These are phyloP conservation scores for Aspergillus sclerotialis DNA, from an alignment of 2,329 filamentous ascomycete species.

Conservation along the genomic window DNA sequence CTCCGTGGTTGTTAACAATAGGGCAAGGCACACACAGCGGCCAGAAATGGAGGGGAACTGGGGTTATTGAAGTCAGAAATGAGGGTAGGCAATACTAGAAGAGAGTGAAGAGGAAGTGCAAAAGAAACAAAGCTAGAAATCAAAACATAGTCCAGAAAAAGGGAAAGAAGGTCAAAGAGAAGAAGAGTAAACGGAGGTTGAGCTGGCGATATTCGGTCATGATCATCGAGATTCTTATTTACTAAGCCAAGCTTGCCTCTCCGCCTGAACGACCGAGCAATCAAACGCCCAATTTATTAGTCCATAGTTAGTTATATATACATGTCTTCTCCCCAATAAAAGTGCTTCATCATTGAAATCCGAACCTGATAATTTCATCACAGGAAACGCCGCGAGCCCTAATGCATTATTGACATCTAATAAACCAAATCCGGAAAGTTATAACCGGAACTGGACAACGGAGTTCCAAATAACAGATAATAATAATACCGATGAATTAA, in stretches of 20 bases:
- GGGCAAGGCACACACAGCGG: too few relatives aligned
- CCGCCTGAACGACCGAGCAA: slow-evolving; percentile 1
- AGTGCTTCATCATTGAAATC: too few relatives aligned
- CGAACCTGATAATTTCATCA: too few relatives aligned
- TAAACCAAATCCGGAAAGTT: slow-evolving; percentile 4
- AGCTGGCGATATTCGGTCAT: slow-evolving; percentile 20
- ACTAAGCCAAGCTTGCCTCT: slow-evolving; percentile 9
- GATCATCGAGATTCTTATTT: slow-evolving; percentile 25
- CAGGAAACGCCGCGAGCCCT: slow-evolving; percentile 8
- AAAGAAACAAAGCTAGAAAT: slow-evolving; percentile 1
- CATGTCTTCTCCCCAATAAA: slow-evolving; percentile 2
- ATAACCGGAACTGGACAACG: slow-evolving; percentile 3
- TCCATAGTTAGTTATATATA: slow-evolving; percentile 11
- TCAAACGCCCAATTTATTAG: too few relatives aligned
- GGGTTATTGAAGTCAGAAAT: slow-evolving; percentile 3
- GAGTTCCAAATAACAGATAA: slow-evolving; percentile 3
- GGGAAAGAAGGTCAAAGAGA: not conserved
- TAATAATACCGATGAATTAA: slow-evolving; percentile 11
- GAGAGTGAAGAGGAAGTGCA: not conserved
- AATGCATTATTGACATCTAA: slow-evolving; percentile 10
- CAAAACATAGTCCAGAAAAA: not conserved
- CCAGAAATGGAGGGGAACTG: not conserved
- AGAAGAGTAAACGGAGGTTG: too few relatives aligned
- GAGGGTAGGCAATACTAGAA: slow-evolving; percentile 2
- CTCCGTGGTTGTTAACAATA: slow-evolving; percentile 2